Evolutionary conservation across 805 yeast species (phyloP).

Genomic region (Candida palmyrensis): DNA sequence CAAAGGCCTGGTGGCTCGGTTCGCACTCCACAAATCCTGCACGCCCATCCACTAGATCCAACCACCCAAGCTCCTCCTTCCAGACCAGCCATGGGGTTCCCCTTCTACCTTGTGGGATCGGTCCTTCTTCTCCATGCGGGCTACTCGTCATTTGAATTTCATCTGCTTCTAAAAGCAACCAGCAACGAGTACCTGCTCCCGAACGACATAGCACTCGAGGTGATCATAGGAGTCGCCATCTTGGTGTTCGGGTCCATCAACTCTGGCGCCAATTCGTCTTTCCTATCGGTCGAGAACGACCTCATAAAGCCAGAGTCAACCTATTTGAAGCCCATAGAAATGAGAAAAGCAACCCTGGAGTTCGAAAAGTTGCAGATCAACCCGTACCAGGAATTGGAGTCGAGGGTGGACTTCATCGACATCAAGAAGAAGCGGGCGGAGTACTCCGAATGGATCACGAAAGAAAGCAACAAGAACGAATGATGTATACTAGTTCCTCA

Average conservation of each 20-base stretch:
- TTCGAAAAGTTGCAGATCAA: constrained; percentile 43
- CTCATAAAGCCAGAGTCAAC: constrained; percentile 21
- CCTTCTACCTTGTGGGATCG: constrained; percentile 12
- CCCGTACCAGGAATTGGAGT: constrained; percentile 44
- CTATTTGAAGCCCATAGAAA: constrained; percentile 42
- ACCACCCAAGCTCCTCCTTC: neutral
- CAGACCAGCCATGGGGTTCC: constrained; percentile 1
- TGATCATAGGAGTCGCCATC: constrained; percentile 41
- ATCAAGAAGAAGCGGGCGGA: constrained; percentile 40
- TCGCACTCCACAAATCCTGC: neutral
- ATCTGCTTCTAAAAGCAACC: constrained; percentile 28
- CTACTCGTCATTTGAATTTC: constrained; percentile 50
- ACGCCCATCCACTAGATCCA: neutral
- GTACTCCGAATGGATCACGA: constrained; percentile 31
- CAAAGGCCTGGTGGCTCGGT: neutral
- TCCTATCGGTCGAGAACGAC: constrained; percentile 20
- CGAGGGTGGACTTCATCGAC: constrained; percentile 50
- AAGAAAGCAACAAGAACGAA: neutral
- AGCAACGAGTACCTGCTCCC: constrained; percentile 24
- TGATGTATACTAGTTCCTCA: neutral
- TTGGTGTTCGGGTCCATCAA: constrained; percentile 34
- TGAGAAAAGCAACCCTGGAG: constrained; percentile 42
- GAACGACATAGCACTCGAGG: constrained; percentile 47
- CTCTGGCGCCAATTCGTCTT: constrained; percentile 19
- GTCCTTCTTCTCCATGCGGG: constrained; percentile 41